Evolutionary conservation across 2,329 filamentous ascomycete genomes (phyloP), one percentile per base, ranked within the genome.

Genomic region (Claviceps sp.): DNA sequence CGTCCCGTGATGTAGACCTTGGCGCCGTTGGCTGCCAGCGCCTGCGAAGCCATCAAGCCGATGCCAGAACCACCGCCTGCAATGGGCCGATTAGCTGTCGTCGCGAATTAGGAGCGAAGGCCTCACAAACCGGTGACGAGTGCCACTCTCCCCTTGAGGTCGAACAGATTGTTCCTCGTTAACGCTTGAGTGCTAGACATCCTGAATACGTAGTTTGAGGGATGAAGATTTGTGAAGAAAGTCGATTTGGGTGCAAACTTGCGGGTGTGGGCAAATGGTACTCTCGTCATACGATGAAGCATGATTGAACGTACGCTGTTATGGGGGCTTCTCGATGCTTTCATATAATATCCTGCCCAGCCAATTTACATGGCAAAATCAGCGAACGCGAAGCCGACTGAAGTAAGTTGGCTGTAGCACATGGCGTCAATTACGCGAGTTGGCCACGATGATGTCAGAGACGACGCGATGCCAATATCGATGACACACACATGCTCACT

Each of bases 1-100:
- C 78, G 79, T 36, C 84, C 82, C 23, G 79, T 80, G 55, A 88
- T 82, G 70, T 86, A 87, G 5, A 87, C 83, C 55, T 77, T 83
- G 53, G 77, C 78, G 54, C 83, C 82, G 64, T 85, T 86, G 53
- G 72, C 68, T 0, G 85, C 78, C 51, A 85, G 80, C 6, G 82
- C 77, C 57, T 85, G 78, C 2, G 79, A 77, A 44, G 81, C 80
- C 82, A 86, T 86, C 51, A 82, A 74, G 4, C 82, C 82, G 50
- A 86, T 83, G 26, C 81, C 82, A 52, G 82, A 77, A 36, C 77
- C 77, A 43, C 77, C 74, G 23, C 73, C 70, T 71, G 8, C 0
- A 16, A 14, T 49, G 4, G 1, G 22, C 14, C 20, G 49, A 20
- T 34, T 8, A 44, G 40, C 14, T 44, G 7, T 11, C 13, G 16